These are phyloP conservation scores for Cryptococcus sp. DNA, from an alignment of 1,284 basidiomycete genomes.

Conservation along the genomic window DNA sequence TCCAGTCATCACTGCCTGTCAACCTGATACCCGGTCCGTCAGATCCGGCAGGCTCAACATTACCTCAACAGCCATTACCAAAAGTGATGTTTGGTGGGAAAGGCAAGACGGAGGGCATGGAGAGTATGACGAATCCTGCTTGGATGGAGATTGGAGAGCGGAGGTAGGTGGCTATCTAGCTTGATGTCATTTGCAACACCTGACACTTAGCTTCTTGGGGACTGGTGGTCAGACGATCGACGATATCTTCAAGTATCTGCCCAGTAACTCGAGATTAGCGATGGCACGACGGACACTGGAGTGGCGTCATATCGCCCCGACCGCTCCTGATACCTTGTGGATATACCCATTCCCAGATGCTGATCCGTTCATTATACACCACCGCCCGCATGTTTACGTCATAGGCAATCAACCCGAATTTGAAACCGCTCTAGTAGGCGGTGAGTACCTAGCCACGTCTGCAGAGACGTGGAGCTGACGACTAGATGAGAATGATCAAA, in stretches of 20 bases:
- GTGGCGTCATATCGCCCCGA: conserved; percentile 96
- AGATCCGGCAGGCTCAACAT: conserved; percentile 80
- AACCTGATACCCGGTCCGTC: conserved; percentile 78
- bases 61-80: conserved; percentile 93
- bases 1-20: conserved; percentile 66
- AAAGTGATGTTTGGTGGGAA: conserved; percentile 78
- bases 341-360: conserved; percentile 86
- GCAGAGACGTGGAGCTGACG: neutral
- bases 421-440: conserved; percentile 63
- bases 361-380: conserved; percentile 84
- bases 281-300: conserved; percentile 75
- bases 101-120: conserved; percentile 58
- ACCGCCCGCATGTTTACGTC: conserved; percentile 84
- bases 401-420: conserved; percentile 89
- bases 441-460: conserved; percentile 28
- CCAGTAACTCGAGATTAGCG: conserved; percentile 54
- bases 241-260: conserved; percentile 86
- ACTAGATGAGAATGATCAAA: conserved; percentile 40
- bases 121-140: conserved; percentile 82
- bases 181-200: conserved; percentile 1
- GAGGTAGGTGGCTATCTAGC: conserved; percentile 35
- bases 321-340: conserved; percentile 97
- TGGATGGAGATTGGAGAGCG: conserved; percentile 62
- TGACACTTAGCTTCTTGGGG: conserved; percentile 59
- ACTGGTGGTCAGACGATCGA: conserved; percentile 89